Evolutionary conservation across 2,329 filamentous ascomycete species (phyloP).

Genomic region (Ambrosiella xylebori): DNA sequence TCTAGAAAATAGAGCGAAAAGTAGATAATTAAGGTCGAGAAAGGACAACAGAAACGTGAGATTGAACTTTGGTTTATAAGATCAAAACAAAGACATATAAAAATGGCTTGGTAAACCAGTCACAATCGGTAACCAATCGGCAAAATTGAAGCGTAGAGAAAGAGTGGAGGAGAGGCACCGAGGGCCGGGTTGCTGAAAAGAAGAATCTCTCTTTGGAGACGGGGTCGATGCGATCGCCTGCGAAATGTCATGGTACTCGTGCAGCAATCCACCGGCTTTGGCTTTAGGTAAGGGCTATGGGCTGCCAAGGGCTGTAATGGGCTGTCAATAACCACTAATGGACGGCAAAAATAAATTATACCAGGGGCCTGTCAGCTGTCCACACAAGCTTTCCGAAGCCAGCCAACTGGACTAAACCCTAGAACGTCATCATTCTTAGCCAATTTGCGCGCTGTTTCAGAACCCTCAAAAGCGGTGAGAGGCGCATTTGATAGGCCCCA

Average conservation of each 20-base stretch:
- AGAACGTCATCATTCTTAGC: constrained; percentile 2
- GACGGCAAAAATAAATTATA: not conserved
- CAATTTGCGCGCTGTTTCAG: not conserved
- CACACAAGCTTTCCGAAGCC: not conserved
- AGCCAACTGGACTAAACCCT: constrained; percentile 3
- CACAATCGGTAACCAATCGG: not conserved
- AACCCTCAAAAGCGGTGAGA: constrained; percentile 12
- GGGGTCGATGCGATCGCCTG: constrained; percentile 13
- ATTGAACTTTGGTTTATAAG: too few relatives aligned
- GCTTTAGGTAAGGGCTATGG: not conserved
- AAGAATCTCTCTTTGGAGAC: constrained; percentile 4
- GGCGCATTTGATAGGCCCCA: constrained; percentile 10
- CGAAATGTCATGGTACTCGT: constrained; percentile 8
- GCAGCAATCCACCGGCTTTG: constrained; percentile 1
- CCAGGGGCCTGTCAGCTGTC: not conserved
- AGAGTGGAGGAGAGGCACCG: not conserved
- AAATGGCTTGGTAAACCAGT: too few relatives aligned
- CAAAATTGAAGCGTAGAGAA: not conserved
- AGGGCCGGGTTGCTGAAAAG: constrained; percentile 1
- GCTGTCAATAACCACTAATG: not conserved
- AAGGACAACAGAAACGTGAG: not conserved
- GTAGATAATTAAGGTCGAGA: not conserved
- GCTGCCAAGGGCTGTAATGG: not conserved
- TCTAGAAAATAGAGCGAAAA: not conserved
- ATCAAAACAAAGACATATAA: too few relatives aligned